Percentiles rank a stretch among this genome's conserved stretches.
These are phyloP conservation scores for Saksenaea vasiformis DNA, from an alignment of 371 early-diverging fungal species.

Conservation along the genomic window DNA sequence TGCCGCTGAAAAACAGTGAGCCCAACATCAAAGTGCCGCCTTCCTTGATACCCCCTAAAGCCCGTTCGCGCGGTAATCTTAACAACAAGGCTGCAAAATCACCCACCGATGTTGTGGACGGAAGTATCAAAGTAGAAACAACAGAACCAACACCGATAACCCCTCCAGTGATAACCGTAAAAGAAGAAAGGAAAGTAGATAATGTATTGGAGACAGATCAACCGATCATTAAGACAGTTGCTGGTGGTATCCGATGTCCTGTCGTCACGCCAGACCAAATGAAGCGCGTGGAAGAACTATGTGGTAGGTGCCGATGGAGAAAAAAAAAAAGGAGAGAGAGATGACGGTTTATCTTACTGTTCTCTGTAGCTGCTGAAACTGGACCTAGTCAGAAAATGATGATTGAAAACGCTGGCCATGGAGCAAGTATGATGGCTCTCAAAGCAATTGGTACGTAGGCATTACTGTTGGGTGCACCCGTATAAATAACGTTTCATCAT, in stretches of 20 bases:
- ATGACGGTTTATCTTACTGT: not conserved
- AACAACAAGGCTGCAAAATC: slow-evolving; percentile 5
- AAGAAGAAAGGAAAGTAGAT: not conserved
- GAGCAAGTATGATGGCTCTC: slow-evolving; percentile 71
- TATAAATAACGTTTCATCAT: not conserved
- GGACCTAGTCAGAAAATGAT: slow-evolving; percentile 73
- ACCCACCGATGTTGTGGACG: not conserved
- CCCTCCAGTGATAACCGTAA: not conserved
- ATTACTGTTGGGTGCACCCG: not conserved
- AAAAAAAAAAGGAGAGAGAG: not conserved
- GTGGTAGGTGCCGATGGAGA: slow-evolving; percentile 26
- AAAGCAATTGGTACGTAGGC: slow-evolving; percentile 58
- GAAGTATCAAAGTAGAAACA: not conserved
- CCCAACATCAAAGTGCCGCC: slow-evolving; percentile 17
- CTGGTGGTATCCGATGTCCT: slow-evolving; percentile 53
- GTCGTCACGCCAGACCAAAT: slow-evolving; percentile 62
- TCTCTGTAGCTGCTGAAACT: slow-evolving; percentile 39
- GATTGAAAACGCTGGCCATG: slow-evolving; percentile 82
- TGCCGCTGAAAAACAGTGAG: slow-evolving; percentile 3
- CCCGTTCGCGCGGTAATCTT: slow-evolving; percentile 13
- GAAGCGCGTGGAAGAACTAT: slow-evolving; percentile 60
- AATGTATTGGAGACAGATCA: not conserved
- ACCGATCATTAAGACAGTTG: slow-evolving; percentile 46
- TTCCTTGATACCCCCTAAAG: slow-evolving; percentile 34
- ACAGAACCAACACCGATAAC: not conserved